Base-by-base conservation (phyloP, 1,139 yeast species). In the Kodamaea fungicola region DNA sequence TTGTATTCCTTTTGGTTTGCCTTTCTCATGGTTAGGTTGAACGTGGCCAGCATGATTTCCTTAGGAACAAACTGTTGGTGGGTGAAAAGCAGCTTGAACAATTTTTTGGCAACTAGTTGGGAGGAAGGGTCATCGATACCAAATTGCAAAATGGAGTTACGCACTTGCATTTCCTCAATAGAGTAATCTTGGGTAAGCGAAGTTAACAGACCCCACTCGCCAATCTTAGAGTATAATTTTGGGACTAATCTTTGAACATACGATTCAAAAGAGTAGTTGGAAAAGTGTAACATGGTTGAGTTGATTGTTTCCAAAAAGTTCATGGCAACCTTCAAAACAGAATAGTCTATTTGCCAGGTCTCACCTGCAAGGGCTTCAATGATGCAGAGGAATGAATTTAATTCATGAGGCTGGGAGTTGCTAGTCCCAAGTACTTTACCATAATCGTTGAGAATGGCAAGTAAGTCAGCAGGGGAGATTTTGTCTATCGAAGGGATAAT, bases 1-100 rank as follows among this genome's bases (percentile, higher is more conserved):
- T 80, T 80, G 65, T 79, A 81, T 29, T 75, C 79, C 43, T 76
- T 73, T 38, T 67, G 61, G 23, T 55, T 61, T 4, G 69, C 67
- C 19, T 61, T 53, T 33, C 57, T 34, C 54, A 63, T 28, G 63
- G 55, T 27, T 70, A 58, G 48, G 38, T 61, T 64, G 46, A 66
- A 61, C 26, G 62, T 51, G 7, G 65, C 49, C 9, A 64, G 50
- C 23, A 64, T 43, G 12, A 81, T 42, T 43, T 73, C 76, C 37
- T 60, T 61, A 2, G 87, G 85, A 7, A 58, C 55, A 38, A 78
- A 62, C 0, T 71, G 55, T 23, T 64, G 53, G 3, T 82, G 82
- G 19, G 80, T 74, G 30, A 77, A 43, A 32, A 65, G 65, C 43
- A 46, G 52, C 35, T 75, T 75, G 57, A 67, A 75, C 33, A 74